These are phyloP conservation scores for Brassica cretica DNA, from an alignment of 345 rosid genomes.

Conservation along the genomic window DNA sequence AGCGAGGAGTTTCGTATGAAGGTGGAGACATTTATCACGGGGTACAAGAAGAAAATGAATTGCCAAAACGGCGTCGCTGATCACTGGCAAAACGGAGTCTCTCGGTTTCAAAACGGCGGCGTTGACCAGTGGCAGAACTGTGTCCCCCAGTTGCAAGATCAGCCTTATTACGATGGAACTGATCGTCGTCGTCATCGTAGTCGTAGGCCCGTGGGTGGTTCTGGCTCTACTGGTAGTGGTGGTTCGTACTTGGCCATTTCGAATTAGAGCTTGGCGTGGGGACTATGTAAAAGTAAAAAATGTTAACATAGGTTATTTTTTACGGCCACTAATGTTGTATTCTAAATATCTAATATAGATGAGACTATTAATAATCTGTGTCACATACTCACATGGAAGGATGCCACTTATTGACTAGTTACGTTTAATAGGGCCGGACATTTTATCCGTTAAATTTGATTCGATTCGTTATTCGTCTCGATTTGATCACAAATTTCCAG, in stretches of 20 bases:
- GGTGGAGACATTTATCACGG: slow-evolving; percentile 40
- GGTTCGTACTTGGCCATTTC: slow-evolving; percentile 31
- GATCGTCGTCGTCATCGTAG: not conserved
- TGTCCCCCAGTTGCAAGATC: not conserved
- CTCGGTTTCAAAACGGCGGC: slow-evolving; percentile 1
- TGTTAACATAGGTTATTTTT: not conserved
- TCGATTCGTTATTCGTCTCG: too few relatives aligned
- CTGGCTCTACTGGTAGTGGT: slow-evolving; percentile 21
- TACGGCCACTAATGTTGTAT: not conserved
- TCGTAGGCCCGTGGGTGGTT: slow-evolving; percentile 18
- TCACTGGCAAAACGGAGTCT: not conserved
- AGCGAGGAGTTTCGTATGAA: slow-evolving; percentile 39
- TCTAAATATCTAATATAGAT: not conserved
- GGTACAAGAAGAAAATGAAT: slow-evolving; percentile 17
- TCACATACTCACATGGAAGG: not conserved
- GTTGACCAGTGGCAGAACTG: not conserved
- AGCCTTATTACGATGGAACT: not conserved
- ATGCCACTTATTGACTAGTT: not conserved
- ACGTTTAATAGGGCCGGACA: not conserved
- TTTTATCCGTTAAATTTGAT: too few relatives aligned
- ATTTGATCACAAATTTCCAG: too few relatives aligned
- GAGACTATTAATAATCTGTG: not conserved
- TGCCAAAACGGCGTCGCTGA: not conserved
- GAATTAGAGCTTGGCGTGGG: slow-evolving; percentile 10
- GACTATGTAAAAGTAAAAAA: not conserved